Evolutionary conservation across 495 filamentous ascomycete genomes (phyloP).

Genomic region (Aspergillus indologenus): DNA sequence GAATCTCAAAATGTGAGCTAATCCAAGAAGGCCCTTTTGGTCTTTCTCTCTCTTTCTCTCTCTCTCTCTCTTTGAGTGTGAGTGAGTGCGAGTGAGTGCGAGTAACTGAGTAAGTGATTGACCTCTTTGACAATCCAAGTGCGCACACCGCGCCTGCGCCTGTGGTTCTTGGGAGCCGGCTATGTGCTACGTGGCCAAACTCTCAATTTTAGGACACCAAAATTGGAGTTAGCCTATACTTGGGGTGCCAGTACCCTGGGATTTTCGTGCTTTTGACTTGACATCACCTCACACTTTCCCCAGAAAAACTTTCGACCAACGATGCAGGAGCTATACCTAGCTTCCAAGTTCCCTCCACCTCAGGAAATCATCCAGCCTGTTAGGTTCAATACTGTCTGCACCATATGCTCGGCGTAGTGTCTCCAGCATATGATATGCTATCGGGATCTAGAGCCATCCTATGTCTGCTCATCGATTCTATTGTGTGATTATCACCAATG

Average conservation of each 20-base stretch:
- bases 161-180: background rate
- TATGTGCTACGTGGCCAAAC: slow-evolving; percentile 14
- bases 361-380: background rate
- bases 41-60: too few species aligned
- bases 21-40: background rate
- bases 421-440: slow-evolving; percentile 11
- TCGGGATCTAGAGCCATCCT: background rate
- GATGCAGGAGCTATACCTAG: background rate
- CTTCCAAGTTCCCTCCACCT: background rate
- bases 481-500: background rate
- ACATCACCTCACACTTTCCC: background rate
- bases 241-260: slow-evolving; percentile 2
- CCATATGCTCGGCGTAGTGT: background rate
- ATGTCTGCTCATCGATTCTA: background rate
- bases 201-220: slow-evolving; percentile 11
- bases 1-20: slow-evolving; percentile 20
- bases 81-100: too few species aligned
- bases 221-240: slow-evolving; percentile 4
- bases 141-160: background rate
- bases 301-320: background rate
- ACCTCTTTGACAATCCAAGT: background rate
- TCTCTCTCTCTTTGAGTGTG: too few species aligned
- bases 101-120: background rate
- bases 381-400: slow-evolving; percentile 7
- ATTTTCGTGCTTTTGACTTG: slow-evolving; percentile 3